phyloP scores from a whole-genome alignment of 2,329 filamentous ascomycete species.

The Ascochyta viciae-villosae region DNA sequence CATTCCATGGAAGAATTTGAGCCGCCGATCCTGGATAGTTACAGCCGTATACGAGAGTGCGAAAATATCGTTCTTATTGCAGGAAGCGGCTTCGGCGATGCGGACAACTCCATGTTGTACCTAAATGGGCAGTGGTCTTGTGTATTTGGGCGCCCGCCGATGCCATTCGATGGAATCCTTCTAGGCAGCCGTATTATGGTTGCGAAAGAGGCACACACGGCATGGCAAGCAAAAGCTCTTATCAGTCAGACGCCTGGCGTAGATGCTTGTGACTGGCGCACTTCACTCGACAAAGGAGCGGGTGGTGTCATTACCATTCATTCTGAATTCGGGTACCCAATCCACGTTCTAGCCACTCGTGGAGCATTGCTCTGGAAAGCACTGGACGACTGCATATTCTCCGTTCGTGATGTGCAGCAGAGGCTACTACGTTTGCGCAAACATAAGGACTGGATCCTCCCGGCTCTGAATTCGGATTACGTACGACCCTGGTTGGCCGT shows the following conservation, averaged over 20 bases:
- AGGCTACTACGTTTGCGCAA: constrained; percentile 86
- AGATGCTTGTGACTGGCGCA: constrained; percentile 84
- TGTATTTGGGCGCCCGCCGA: constrained; percentile 84
- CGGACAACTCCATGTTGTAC: constrained; percentile 91
- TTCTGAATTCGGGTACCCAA: constrained; percentile 97
- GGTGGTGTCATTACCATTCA: constrained; percentile 80
- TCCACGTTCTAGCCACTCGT: constrained; percentile 92
- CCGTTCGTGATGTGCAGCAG: constrained; percentile 58
- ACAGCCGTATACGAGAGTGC: constrained; percentile 82
- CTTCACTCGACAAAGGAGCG: constrained; percentile 74
- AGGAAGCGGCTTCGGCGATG: constrained; percentile 88
- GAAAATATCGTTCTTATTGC: constrained; percentile 89
- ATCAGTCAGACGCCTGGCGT: constrained; percentile 87
- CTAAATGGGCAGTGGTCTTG: constrained; percentile 88
- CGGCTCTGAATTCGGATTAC: constrained; percentile 94
- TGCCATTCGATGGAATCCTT: constrained; percentile 92
- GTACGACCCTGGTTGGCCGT: constrained; percentile 97
- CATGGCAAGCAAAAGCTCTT: constrained; percentile 84
- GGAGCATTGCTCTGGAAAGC: constrained; percentile 94
- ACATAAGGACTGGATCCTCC: constrained; percentile 88
- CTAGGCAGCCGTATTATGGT: constrained; percentile 96
- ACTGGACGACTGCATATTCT: constrained; percentile 94
- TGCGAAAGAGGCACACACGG: constrained; percentile 89
- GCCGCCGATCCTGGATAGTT: constrained; percentile 89
- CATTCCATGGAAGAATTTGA: constrained; percentile 97